Conservation (phyloP, 345 rosid genomes). For the Aquilaria malaccensis region DNA sequence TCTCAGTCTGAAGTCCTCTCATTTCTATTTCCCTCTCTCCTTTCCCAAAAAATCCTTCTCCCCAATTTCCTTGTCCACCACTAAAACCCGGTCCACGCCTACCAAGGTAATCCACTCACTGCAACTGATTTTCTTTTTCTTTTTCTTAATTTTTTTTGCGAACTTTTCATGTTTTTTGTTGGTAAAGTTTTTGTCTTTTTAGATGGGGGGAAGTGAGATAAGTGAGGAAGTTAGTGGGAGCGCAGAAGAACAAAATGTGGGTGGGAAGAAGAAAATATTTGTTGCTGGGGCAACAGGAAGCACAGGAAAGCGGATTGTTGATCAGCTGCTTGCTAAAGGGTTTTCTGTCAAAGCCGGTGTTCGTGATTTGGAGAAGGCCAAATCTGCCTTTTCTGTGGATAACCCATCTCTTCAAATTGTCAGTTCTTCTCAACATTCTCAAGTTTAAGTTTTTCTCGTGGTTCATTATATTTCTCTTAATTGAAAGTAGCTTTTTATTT, state of each 20-base stretch:
- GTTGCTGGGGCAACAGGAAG: slow-evolving; percentile 93
- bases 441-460: too few species aligned
- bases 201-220: slow-evolving; percentile 58
- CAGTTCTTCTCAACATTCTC: slow-evolving; percentile 15
- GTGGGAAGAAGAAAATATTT: slow-evolving; percentile 45
- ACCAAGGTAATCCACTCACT: slow-evolving; percentile 19
- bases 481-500: too few species aligned
- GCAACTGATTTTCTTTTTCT: not conserved
- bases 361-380: slow-evolving; percentile 70
- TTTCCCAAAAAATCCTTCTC: slow-evolving; percentile 12
- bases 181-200: not conserved
- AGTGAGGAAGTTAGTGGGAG: slow-evolving; percentile 28
- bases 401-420: slow-evolving; percentile 73
- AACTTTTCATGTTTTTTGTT: not conserved
- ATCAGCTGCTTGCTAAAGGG: slow-evolving; percentile 76
- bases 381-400: slow-evolving; percentile 37
- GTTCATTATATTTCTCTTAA: too few species aligned
- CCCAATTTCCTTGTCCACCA: slow-evolving; percentile 9
- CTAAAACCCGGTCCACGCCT: slow-evolving; percentile 21
- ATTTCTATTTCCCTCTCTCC: slow-evolving; percentile 7
- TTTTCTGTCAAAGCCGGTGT: slow-evolving; percentile 84
- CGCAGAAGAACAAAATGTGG: slow-evolving; percentile 7
- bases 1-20: slow-evolving; percentile 27
- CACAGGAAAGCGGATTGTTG: slow-evolving; percentile 77
- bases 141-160: not conserved